Conservation (phyloP, 306 rosid genomes). For the Malus fusca region DNA sequence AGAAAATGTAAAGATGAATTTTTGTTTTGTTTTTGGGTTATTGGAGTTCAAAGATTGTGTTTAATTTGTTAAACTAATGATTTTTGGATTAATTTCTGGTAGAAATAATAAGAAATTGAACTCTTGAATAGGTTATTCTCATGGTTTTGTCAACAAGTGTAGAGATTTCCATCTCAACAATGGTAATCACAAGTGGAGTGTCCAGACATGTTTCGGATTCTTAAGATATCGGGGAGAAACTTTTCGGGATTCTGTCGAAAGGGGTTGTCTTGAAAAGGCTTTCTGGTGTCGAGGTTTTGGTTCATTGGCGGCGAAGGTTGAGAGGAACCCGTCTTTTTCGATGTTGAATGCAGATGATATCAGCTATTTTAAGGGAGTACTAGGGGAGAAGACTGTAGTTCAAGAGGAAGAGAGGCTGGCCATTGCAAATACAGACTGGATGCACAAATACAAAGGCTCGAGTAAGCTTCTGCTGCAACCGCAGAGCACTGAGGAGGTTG, state of each 20-base stretch:
- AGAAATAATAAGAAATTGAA: background rate
- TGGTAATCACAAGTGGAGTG: conserved; percentile 6
- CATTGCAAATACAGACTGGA: conserved; percentile 80
- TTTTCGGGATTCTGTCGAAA: conserved; percentile 2
- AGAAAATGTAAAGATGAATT: no score
- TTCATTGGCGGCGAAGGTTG: conserved; percentile 32
- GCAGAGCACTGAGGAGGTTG: conserved; percentile 69
- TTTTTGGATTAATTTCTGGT: background rate
- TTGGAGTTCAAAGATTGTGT: background rate
- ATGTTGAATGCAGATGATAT: conserved; percentile 59
- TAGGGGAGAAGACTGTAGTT: conserved; percentile 71
- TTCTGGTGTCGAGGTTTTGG: conserved; percentile 34
- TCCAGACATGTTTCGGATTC: conserved; percentile 17
- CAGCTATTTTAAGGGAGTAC: conserved; percentile 47
- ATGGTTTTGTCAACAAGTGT: background rate
- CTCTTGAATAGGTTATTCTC: background rate
- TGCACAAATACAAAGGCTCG: conserved; percentile 76
- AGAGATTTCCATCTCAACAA: conserved; percentile 2
- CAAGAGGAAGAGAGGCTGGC: conserved; percentile 71
- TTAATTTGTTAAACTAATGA: background rate
- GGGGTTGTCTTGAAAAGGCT: conserved; percentile 15
- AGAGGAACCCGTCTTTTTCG: conserved; percentile 56
- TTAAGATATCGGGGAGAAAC: conserved; percentile 5
- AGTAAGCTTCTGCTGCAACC: conserved; percentile 77
- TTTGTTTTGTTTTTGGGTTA: background rate